Conservation (phyloP, 176 grass and related monocot species). For the Puya raimondii region DNA sequence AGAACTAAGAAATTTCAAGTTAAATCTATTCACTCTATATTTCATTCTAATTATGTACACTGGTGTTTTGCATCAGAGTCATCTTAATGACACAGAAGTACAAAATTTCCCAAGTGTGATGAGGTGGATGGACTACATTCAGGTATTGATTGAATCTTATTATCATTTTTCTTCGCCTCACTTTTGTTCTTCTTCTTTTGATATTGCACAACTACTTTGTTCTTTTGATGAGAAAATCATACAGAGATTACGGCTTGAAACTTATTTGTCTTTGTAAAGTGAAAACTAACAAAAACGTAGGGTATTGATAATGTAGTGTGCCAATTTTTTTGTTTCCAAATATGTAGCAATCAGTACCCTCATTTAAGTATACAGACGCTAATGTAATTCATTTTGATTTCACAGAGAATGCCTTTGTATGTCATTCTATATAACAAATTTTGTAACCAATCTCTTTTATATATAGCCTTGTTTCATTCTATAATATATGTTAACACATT, state of each 20-base stretch:
- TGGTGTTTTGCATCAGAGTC: constrained; percentile 39
- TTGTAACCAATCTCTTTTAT: too few relatives aligned
- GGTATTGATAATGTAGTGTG: too few relatives aligned
- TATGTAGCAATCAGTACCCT: too few relatives aligned
- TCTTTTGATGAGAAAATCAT: background rate
- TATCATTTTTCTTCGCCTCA: background rate
- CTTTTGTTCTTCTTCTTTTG: constrained; percentile 9
- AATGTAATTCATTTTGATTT: too few relatives aligned
- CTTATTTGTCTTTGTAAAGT: background rate
- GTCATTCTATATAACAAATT: too few relatives aligned
- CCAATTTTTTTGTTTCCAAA: too few relatives aligned
- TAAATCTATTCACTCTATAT: background rate
- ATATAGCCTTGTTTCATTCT: too few relatives aligned
- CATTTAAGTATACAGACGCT: too few relatives aligned
- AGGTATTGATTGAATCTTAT: constrained; percentile 39
- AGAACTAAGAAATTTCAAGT: background rate
- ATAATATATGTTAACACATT: too few relatives aligned
- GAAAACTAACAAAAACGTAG: background rate
- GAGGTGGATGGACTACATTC: constrained; percentile 91
- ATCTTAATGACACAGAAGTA: constrained; percentile 29
- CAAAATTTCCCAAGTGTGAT: constrained; percentile 59
- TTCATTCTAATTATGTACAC: constrained; percentile 6
- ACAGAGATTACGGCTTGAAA: background rate
- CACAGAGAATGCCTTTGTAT: too few relatives aligned
- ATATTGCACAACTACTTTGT: constrained; percentile 6